phyloP scores from a whole-genome alignment of 2,329 filamentous ascomycete genomes.

The Penicillium vulpinum region DNA sequence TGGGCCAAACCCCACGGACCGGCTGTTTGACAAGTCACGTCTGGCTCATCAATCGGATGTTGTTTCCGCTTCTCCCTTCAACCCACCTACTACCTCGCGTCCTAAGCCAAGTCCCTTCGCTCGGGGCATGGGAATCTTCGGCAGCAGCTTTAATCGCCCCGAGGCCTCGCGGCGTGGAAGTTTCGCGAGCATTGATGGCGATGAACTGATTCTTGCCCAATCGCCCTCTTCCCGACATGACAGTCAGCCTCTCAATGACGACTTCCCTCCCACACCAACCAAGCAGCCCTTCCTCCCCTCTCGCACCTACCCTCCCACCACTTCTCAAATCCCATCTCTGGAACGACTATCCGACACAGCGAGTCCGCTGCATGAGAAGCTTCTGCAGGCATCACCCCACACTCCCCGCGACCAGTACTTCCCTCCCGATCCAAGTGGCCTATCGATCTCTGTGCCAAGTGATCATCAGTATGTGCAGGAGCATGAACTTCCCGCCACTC shows the following conservation, averaged over 20 bases:
- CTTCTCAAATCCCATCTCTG: conserved; percentile 36
- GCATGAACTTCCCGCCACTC: conserved; percentile 71
- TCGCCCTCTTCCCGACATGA: conserved; percentile 58
- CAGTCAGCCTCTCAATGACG: conserved; percentile 63
- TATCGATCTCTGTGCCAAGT: conserved; percentile 73
- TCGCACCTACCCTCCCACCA: conserved; percentile 36
- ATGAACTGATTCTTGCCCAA: conserved; percentile 64
- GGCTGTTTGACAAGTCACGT: conserved; percentile 61
- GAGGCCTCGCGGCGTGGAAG: conserved; percentile 62
- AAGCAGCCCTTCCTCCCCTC: conserved; percentile 56
- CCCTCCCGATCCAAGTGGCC: conserved; percentile 75
- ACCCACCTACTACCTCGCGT: conserved; percentile 59
- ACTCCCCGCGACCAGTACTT: conserved; percentile 76
- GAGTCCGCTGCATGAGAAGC: conserved; percentile 56
- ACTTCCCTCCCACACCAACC: conserved; percentile 91
- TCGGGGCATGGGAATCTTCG: conserved; percentile 63
- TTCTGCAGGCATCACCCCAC: conserved; percentile 62
- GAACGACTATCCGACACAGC: conserved; percentile 37
- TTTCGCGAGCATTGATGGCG: conserved; percentile 77
- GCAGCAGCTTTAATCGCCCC: conserved; percentile 53
- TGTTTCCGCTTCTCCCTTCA: conserved; percentile 79
- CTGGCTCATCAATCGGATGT: conserved; percentile 72
- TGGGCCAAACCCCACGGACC: conserved; percentile 58
- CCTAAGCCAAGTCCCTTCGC: conserved; percentile 69
- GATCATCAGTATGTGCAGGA: conserved; percentile 44